phyloP scores from a whole-genome alignment of 2,329 filamentous ascomycete genomes.

The Colletotrichum karsti region DNA sequence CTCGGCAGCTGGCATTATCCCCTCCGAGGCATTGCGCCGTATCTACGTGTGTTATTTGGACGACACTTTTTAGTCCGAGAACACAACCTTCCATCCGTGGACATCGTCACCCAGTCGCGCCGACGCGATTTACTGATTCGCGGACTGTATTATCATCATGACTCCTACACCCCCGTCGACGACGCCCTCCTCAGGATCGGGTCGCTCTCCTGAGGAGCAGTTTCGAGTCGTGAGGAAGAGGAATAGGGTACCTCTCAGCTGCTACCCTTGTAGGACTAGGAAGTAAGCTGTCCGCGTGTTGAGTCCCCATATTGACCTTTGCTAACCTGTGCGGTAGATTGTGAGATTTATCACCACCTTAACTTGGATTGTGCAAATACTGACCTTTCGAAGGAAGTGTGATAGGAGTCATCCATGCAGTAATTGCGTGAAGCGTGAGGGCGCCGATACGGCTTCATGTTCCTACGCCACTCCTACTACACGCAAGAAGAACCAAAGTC shows the following conservation, averaged over 20 bases:
- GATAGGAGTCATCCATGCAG: constrained; percentile 91
- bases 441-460: constrained; percentile 82
- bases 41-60: neutral
- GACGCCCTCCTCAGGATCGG: constrained; percentile 75
- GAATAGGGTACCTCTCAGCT: constrained; percentile 91
- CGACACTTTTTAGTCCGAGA: neutral
- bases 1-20: neutral
- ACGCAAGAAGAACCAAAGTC: constrained; percentile 78
- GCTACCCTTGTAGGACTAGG: constrained; percentile 87
- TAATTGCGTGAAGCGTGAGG: constrained; percentile 92
- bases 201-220: constrained; percentile 83
- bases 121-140: neutral
- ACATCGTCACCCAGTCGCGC: neutral
- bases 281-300: constrained; percentile 68
- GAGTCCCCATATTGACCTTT: constrained; percentile 25
- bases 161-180: constrained; percentile 82
- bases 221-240: constrained; percentile 91
- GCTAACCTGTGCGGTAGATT: constrained; percentile 43
- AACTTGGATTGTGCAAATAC: neutral
- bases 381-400: constrained; percentile 76
- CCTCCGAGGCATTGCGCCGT: neutral
- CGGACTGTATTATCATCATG: constrained; percentile 57
- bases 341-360: constrained; percentile 34
- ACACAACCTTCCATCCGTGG: neutral
- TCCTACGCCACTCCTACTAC: constrained; percentile 79